phyloP scores from a whole-genome alignment of 2,329 filamentous ascomycete genomes.

The Boeremia exigua region DNA sequence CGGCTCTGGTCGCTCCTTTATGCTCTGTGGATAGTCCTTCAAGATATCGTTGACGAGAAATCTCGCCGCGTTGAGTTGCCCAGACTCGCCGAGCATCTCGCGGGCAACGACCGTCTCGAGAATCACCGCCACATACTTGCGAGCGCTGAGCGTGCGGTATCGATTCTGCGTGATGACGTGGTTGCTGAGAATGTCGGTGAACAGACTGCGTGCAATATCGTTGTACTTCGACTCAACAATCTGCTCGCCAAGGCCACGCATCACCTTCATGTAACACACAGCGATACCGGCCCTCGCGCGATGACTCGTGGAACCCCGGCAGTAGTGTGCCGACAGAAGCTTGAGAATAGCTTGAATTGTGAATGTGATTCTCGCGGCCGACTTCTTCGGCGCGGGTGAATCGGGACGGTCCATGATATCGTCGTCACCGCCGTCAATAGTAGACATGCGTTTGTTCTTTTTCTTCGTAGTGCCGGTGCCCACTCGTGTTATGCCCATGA shows the following conservation, averaged over 20 bases:
- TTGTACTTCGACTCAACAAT: conserved; percentile 84
- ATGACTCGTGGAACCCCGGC: conserved; percentile 78
- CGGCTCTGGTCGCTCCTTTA: conserved; percentile 87
- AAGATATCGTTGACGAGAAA: conserved; percentile 84
- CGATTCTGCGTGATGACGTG: conserved; percentile 79
- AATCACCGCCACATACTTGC: conserved; percentile 83
- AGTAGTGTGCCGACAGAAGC: conserved; percentile 80
- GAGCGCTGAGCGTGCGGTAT: conserved; percentile 82
- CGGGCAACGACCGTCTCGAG: conserved; percentile 83
- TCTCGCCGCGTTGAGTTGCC: conserved; percentile 82
- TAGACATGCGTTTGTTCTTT: conserved; percentile 73
- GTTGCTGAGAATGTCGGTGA: conserved; percentile 79
- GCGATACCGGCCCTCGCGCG: conserved; percentile 81
- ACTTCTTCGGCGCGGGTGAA: conserved; percentile 77
- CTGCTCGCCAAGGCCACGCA: conserved; percentile 79
- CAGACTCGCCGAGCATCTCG: conserved; percentile 85
- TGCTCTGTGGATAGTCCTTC: conserved; percentile 90
- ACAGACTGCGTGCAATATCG: conserved; percentile 79
- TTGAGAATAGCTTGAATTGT: conserved; percentile 79
- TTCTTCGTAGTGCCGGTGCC: conserved; percentile 62
- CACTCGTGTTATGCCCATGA: conserved; percentile 52
- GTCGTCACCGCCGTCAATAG: conserved; percentile 73
- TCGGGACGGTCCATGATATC: conserved; percentile 70
- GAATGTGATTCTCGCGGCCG: conserved; percentile 72
- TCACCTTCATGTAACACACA: conserved; percentile 82